Percentiles rank a stretch among this genome's conserved stretches.
phyloP scores from a whole-genome alignment of 1,139 yeast genomes.

The Pichia sp. region DNA sequence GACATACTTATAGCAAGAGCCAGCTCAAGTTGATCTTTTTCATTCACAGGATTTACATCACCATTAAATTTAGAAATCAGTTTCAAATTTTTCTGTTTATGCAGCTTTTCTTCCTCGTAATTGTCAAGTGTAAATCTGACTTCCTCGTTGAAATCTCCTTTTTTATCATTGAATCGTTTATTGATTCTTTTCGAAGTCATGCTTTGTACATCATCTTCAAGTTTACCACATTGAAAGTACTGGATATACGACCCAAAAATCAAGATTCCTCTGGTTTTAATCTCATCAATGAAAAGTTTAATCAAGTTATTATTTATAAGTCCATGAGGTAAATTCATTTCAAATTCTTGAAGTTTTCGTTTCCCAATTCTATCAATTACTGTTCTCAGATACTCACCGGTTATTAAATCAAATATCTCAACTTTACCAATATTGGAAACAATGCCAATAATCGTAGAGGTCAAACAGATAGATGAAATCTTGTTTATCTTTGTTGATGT shows the following conservation, averaged over 20 bases:
- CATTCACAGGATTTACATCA: conserved; percentile 7
- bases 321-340: conserved; percentile 2
- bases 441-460: conserved; percentile 19
- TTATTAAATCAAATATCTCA: conserved; percentile 53
- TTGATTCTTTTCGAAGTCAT: conserved; percentile 1
- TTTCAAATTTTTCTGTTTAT: conserved; percentile 8
- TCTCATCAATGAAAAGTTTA: conserved; percentile 28
- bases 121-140: conserved; percentile 10
- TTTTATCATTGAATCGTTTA: conserved; percentile 6
- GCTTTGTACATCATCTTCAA: conserved; percentile 1
- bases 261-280: conserved; percentile 36
- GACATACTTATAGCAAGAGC: conserved; percentile 13
- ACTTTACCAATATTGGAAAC: conserved; percentile 61
- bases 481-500: neutral
- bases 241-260: conserved; percentile 51
- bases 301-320: conserved; percentile 1
- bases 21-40: conserved; percentile 16
- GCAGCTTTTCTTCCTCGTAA: conserved; percentile 4
- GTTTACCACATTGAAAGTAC: conserved; percentile 54
- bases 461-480: conserved; percentile 18
- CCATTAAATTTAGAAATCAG: conserved; percentile 13
- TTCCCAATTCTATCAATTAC: conserved; percentile 25
- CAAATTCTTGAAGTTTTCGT: conserved; percentile 8
- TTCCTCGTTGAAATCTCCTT: conserved; percentile 8
- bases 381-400: conserved; percentile 45